Evolutionary conservation across 2,329 filamentous ascomycete genomes (phyloP).

Genomic region (Aspergillus carbonarius): DNA sequence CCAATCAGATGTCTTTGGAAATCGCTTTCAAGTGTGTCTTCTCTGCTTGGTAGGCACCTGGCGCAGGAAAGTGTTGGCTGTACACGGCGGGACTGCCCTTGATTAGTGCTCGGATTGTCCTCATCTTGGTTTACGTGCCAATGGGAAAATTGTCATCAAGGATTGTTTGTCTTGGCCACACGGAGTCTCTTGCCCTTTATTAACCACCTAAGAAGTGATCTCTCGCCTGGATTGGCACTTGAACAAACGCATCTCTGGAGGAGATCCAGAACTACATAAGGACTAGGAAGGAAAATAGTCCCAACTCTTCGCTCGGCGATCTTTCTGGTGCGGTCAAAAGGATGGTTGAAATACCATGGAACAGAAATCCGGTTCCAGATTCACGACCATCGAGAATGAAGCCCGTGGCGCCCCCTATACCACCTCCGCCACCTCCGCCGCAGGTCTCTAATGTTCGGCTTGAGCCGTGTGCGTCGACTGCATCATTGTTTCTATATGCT

Average conservation of each 20-base stretch:
- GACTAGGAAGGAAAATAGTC: not conserved
- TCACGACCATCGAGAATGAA: constrained; percentile 56
- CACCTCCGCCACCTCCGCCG: constrained; percentile 23
- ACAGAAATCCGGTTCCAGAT: constrained; percentile 60
- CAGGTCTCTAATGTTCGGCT: constrained; percentile 53
- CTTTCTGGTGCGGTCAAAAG: constrained; percentile 1
- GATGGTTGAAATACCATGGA: constrained; percentile 62
- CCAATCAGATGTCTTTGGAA: not conserved
- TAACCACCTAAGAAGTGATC: not conserved
- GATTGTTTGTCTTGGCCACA: not conserved
- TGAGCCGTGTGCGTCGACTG: constrained; percentile 86
- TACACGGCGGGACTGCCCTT: not conserved
- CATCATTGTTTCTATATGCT: constrained; percentile 85
- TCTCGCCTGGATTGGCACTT: not conserved
- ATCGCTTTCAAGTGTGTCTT: not conserved
- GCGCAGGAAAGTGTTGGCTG: not conserved
- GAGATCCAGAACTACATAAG: not conserved
- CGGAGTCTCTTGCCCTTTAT: not conserved
- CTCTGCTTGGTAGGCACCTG: not conserved
- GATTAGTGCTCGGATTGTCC: not conserved
- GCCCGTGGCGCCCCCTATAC: constrained; percentile 42
- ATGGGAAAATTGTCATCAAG: not conserved
- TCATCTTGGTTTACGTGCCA: not conserved
- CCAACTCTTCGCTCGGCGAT: not conserved
- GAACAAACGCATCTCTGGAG: not conserved